Evolutionary conservation across 495 filamentous ascomycete species (phyloP).

Genomic region (Chaetomium fimeti): DNA sequence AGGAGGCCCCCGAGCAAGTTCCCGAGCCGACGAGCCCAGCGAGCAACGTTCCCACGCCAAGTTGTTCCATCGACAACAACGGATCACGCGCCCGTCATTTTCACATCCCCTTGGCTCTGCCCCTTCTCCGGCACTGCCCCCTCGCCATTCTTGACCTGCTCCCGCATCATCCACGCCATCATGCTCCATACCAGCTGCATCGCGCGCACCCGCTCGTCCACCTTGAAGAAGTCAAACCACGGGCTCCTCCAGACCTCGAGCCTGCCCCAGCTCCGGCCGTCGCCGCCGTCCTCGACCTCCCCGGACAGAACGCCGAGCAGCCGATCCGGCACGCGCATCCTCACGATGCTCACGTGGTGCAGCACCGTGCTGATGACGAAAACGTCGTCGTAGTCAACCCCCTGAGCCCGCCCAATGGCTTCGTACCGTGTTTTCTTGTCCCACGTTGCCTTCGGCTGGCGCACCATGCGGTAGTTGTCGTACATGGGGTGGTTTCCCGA

Average conservation of each 20-base stretch:
- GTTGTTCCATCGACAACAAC: not conserved
- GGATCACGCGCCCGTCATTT: slow-evolving; percentile 37
- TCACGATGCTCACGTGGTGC: slow-evolving; percentile 75
- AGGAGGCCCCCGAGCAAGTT: not conserved
- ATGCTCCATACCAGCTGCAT: slow-evolving; percentile 74
- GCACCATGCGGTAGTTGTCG: slow-evolving; percentile 58
- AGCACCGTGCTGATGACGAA: slow-evolving; percentile 80
- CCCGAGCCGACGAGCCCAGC: too few relatives aligned
- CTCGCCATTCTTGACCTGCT: slow-evolving; percentile 30
- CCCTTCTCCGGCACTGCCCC: not conserved
- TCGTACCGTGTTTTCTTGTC: slow-evolving; percentile 72
- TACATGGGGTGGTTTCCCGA: slow-evolving; percentile 52
- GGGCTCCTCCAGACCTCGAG: slow-evolving; percentile 64
- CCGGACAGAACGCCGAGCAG: slow-evolving; percentile 59
- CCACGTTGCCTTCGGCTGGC: slow-evolving; percentile 66
- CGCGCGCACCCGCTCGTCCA: slow-evolving; percentile 65
- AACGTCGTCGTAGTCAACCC: slow-evolving; percentile 58
- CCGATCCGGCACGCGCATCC: slow-evolving; percentile 66
- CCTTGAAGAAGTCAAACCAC: slow-evolving; percentile 77
- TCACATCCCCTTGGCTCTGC: slow-evolving; percentile 33
- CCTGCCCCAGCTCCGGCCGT: slow-evolving; percentile 48
- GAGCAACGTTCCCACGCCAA: too few relatives aligned
- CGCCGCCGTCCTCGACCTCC: slow-evolving; percentile 26
- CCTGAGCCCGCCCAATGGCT: slow-evolving; percentile 62
- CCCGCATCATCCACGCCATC: slow-evolving; percentile 68